phyloP scores from a whole-genome alignment of 148 eudicot species.

The Rheum nobile region DNA sequence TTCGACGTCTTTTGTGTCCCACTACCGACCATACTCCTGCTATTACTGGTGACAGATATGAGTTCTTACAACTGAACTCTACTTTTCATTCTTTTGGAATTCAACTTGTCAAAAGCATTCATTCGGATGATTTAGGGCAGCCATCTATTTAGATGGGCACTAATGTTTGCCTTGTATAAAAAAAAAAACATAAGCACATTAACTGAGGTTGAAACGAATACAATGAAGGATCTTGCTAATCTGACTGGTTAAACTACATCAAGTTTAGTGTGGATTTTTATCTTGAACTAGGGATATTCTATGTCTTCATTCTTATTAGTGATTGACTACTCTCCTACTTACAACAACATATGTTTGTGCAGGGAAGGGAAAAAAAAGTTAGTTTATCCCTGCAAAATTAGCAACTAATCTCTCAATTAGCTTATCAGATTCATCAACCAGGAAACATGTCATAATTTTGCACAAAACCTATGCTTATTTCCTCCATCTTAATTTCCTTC shows the following conservation, averaged over 20 bases:
- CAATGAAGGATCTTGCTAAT: slow-evolving; percentile 79
- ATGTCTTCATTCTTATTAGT: neutral
- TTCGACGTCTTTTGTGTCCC: too few relatives aligned
- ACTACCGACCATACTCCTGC: too few relatives aligned
- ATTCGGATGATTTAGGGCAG: too few relatives aligned
- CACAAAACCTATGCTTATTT: neutral
- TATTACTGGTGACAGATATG: too few relatives aligned
- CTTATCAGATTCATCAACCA: slow-evolving; percentile 71
- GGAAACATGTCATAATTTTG: slow-evolving; percentile 53
- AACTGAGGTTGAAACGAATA: slow-evolving; percentile 50
- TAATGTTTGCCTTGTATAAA: too few relatives aligned
- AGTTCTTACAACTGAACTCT: too few relatives aligned
- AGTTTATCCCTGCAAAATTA: slow-evolving; percentile 90
- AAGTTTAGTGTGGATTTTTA: slow-evolving; percentile 35
- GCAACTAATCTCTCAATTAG: slow-evolving; percentile 88
- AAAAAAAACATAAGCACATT: slow-evolving; percentile 70
- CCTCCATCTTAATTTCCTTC: neutral
- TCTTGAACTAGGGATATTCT: neutral
- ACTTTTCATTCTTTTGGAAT: too few relatives aligned
- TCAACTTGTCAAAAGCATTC: too few relatives aligned
- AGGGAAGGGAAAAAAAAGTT: slow-evolving; percentile 97
- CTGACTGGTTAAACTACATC: slow-evolving; percentile 85
- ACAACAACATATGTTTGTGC: slow-evolving; percentile 11
- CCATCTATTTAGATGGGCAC: too few relatives aligned
- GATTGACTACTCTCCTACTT: slow-evolving; percentile 3